Evolutionary conservation across 108 stramenopile species (phyloP), one percentile per base, ranked within the genome.

Genomic region (Aurantiochytrium sp.): DNA sequence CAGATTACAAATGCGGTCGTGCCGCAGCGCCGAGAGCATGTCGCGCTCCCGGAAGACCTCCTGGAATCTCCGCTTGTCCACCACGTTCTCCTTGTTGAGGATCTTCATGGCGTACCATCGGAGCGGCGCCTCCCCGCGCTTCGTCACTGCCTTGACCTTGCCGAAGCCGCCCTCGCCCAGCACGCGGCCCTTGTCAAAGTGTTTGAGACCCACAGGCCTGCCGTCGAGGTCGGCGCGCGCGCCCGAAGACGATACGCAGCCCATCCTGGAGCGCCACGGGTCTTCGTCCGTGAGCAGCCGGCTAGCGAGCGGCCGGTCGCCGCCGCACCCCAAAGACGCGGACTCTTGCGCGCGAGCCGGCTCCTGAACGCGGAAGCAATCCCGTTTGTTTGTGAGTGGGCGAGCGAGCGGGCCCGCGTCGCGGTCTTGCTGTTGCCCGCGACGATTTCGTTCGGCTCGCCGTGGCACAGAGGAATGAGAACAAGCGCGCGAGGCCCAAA

Each of bases 21-120:
- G 69, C 8, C 73, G 41, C 4, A 87, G 87, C 21, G n/a, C 3
- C 22, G 69, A 4, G 81, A 87, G 73, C 68, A 87, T 31, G 37
- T 87, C 30, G 17, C 87, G 31, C 32, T 87, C 87, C 4, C 69
- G 69, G 21, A 85, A 87, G 34, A 87, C 36, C 22, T 81, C 69
- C 69, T 81, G 22, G 36, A 81, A 45, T 10, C 69, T 32, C 0
- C 42, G 22, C 10, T 45, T 39, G 37, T 81, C 41, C 37, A 81
- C 42, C 41, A 81, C 42, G 69, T 45, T 81, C 27, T 81, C 69
- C 42, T 81, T 81, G 42, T 81, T 81, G 17, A 81, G 69, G 10
- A 81, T 30, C 1, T 81, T 81, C 69, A 81, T 81, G 41, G 69
- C 69, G 27, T 45, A 37, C 69, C 69, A 81, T 10, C 42, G 69